Evolutionary conservation across 495 filamentous ascomycete genomes (phyloP), one percentile per base, ranked within the genome.

Genomic region (Aspergillus steynii): DNA sequence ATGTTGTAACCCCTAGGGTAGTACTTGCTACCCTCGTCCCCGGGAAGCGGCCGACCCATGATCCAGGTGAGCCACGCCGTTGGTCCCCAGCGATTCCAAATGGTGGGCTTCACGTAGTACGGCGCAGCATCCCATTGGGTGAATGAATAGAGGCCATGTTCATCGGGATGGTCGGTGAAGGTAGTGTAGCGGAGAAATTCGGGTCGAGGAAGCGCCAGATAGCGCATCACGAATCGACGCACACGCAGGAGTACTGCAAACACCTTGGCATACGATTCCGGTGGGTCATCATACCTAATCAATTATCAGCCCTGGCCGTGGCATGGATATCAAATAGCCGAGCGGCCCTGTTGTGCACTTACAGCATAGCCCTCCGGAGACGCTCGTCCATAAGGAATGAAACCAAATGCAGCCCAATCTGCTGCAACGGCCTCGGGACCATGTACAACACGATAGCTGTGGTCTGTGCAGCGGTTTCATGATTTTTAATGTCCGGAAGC

Each of bases 351-450:
- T 25, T 26, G 6, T 48, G 12, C 29, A 73, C 83, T 74, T 71
- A 88, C 85, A 84, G 66, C 83, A 91, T 90, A 4, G 87, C 86
- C 48, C 73, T 81, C 9, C 88, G 74, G 53, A 89, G 68, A 20
- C 86, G 77, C 31, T 85, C 82, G 56, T 87, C 86, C 83, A 90
- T 86, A 59, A 90, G 72, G 37, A 80, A 82, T 28, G 77, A 79
- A 4, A 88, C 80, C 37, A 83, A 69, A 29, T 86, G 74, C 14
- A 76, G 61, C 0, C 73, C 85, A 8, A 83, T 64, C 1, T 73
- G 72, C 60, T 83, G 83, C 29, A 84, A 56, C 4, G 69, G 69
- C 29, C 59, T 64, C 2, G 89, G 88, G 1, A 86, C 58, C 70
- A 82, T 80, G 63, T 81, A 87, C 27, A 88, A 63, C n/a, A 90